Percentiles rank a stretch among this genome's conserved stretches.
These are phyloP conservation scores for Brassica napus DNA, from an alignment of 345 rosid genomes.

Conservation along the genomic window DNA sequence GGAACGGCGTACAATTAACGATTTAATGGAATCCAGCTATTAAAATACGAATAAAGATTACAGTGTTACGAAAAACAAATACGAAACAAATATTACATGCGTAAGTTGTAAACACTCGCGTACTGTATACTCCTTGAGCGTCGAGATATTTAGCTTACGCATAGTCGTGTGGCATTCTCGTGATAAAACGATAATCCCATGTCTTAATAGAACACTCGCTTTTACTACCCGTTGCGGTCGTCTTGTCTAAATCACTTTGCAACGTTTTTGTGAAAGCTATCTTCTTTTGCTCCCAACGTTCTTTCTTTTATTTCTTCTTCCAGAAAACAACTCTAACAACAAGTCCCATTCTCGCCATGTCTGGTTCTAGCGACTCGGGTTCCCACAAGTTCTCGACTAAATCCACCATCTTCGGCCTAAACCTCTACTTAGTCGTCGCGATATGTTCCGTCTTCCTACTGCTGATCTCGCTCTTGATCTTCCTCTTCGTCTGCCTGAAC, in stretches of 20 bases:
- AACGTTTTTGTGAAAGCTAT: slow-evolving; percentile 23
- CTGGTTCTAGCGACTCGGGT: slow-evolving; percentile 46
- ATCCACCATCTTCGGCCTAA: slow-evolving; percentile 54
- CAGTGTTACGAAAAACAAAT: background rate
- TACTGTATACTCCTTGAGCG: background rate
- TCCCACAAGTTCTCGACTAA: slow-evolving; percentile 45
- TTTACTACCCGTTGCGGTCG: slow-evolving; percentile 40
- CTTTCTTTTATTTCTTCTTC: background rate
- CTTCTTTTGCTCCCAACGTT: slow-evolving; percentile 11
- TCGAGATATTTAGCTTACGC: background rate
- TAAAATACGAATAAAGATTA: background rate
- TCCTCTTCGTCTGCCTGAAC: slow-evolving; percentile 53
- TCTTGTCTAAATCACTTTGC: slow-evolving; percentile 31
- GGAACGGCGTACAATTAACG: slow-evolving; percentile 11
- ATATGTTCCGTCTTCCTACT: slow-evolving; percentile 44
- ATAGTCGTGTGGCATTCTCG: slow-evolving; percentile 22
- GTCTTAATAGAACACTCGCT: background rate
- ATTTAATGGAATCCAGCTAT: slow-evolving; percentile 17
- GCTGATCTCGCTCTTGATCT: slow-evolving; percentile 47
- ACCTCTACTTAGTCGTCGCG: slow-evolving; percentile 59
- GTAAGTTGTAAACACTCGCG: slow-evolving; percentile 10
- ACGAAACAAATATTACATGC: background rate
- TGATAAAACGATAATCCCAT: background rate
- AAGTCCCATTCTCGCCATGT: slow-evolving; percentile 41
- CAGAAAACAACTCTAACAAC: background rate